Evolutionary conservation across 2,329 filamentous ascomycete species (phyloP), one percentile per base, ranked within the genome.

Genomic region (Stachybotrys echinatus): DNA sequence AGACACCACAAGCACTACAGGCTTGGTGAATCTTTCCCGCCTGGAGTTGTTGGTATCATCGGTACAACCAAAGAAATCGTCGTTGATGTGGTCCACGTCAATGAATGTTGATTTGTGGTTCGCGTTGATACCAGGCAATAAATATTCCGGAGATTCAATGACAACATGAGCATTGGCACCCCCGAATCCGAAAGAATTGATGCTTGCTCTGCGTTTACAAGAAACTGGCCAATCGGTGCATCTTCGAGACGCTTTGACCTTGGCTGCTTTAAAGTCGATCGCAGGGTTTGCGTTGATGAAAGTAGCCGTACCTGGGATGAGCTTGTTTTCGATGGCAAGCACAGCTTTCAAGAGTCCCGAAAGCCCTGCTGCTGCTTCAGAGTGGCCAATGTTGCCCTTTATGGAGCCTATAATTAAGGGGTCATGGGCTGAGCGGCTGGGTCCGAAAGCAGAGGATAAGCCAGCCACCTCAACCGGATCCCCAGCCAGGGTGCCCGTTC

Each of bases 131-230:
- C 40, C 23, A 40, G 42, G 17, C 34, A 48, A 44, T 20, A 46
- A 48, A 23, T 22, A 40, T 42, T 49, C 43, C 2, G 52, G 48
- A 6, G 51, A 48, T 21, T 65, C 61, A 37, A 75, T 49, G 18
- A 74, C 65, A 5, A 61, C 60, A 54, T 75, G 72, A 1, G 67
- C 67, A 51, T 74, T 75, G 23, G 67, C 64, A 12, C 73, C 73
- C 10, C 72, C 72, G 34, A 68, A 74, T 2, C 72, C 72, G 51
- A 74, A 74, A 6, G 66, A 70, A 52, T 72, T 72, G 45, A 74
- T 61, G 48, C 66, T 65, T 20, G 58, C 57, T 8, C 57, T 51
- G 43, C 55, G 48, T 2, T 48, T 42, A 10, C 38, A 20, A 17
- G 12, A 37, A 2, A 55, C 43, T 0, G 69, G 68, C 67, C 69